Conservation (phyloP, 306 rosid genomes). For the Senna siamea region DNA sequence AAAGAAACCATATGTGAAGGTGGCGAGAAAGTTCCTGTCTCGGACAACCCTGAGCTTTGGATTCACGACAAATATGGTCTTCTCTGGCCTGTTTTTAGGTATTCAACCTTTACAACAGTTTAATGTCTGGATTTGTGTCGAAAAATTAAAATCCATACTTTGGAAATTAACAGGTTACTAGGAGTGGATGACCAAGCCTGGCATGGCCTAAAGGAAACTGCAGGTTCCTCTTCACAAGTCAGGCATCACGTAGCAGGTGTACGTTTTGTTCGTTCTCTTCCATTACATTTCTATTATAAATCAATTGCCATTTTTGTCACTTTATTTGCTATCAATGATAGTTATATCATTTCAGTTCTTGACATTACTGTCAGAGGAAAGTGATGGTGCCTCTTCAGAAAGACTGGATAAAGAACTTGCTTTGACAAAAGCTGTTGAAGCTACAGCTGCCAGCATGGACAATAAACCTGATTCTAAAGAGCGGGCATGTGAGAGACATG, state of each 20-base stretch:
- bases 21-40: constrained; percentile 22
- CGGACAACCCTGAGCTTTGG: constrained; percentile 49
- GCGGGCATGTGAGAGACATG: constrained; percentile 52
- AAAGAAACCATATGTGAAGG: constrained; percentile 36
- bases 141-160: not conserved
- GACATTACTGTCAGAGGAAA: constrained; percentile 70
- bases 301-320: not conserved
- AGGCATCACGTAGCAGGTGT: constrained; percentile 56
- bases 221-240: constrained; percentile 55
- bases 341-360: constrained; percentile 61
- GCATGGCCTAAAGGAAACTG: constrained; percentile 56
- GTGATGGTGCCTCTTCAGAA: constrained; percentile 48
- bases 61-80: constrained; percentile 53
- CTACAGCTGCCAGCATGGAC: constrained; percentile 53
- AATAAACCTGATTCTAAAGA: constrained; percentile 37
- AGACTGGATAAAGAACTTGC: constrained; percentile 65
- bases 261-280: constrained; percentile 29
- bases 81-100: constrained; percentile 64
- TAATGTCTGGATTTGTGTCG: constrained; percentile 22
- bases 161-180: constrained; percentile 46
- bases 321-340: constrained; percentile 3
- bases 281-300: constrained; percentile 5
- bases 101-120: not conserved
- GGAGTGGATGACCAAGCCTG: constrained; percentile 57
- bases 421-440: constrained; percentile 67